Evolutionary conservation across 441 rosid genomes (phyloP), one percentile per base, ranked within the genome.

Genomic region (Erodium trifolium): DNA sequence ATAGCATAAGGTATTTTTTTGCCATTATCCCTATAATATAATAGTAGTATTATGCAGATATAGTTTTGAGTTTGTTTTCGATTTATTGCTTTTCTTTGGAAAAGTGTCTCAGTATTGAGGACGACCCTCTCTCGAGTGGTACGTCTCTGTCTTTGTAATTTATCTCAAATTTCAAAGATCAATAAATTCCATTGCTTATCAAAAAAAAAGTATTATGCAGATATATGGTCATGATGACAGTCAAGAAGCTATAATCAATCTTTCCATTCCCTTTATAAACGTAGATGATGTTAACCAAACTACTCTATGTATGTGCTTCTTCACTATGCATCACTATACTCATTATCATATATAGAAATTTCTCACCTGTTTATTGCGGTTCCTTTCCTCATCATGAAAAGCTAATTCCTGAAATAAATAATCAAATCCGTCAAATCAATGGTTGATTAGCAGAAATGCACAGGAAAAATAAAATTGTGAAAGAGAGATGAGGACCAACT

Each of bases 301-400:
- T 43, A 43, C 10, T 43, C 49, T 23, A 23, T 23, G 27, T 23
- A 23, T 2, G 27, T 23, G 27, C 27, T 23, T 23, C 27, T 23
- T 23, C 27, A 23, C 27, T 23, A 23, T 23, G 27, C 27, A 8
- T 43, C 49, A 43, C 49, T 43, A 43, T 43, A 7, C 49, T 43
- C 34, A 31, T 3, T 31, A 31, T 31, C 34, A 31, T 31, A 31
- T 31, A 31, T 31, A 10, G 14, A 47, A 49, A 63, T 47, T 68
- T 67, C 83, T 71, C 62, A 87, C 94, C 88, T 87, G 90, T 75
- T 87, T 84, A 67, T 82, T 88, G 67, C 88, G 87, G 72, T 81
- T 83, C 75, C 79, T 75, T 31, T 88, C 94, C 65, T 87, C 94
- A 73, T 85, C 88, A 73, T 73, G 86, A 74, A 87, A 84, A 57